Conservation (phyloP, 2,329 filamentous ascomycete genomes). For the Talaromyces sp. region DNA sequence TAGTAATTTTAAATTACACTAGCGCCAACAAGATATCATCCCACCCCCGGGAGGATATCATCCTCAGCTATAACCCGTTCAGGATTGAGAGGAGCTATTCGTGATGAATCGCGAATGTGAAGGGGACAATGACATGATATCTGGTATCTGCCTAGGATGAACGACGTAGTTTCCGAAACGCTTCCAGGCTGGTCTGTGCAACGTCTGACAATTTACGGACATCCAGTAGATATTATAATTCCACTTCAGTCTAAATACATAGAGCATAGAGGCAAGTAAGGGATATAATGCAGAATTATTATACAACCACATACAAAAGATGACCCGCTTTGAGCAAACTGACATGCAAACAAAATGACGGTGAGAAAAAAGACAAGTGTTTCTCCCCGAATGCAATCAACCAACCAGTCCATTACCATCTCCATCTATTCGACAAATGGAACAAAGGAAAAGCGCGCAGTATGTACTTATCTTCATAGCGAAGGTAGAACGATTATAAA, state of each 20-base stretch:
- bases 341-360: background rate
- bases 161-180: background rate
- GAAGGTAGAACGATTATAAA: background rate
- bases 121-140: background rate
- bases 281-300: background rate
- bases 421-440: background rate
- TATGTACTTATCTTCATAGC: background rate
- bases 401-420: background rate
- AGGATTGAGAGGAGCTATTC: no score
- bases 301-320: slow-evolving; percentile 1
- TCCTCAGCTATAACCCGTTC: no score
- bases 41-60: no score
- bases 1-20: no score
- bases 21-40: no score
- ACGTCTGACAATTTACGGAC: background rate
- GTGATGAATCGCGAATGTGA: background rate
- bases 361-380: background rate
- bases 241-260: background rate
- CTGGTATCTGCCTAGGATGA: background rate
- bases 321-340: background rate
- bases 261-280: background rate
- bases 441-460: background rate
- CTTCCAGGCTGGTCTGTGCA: background rate
- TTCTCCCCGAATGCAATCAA: background rate
- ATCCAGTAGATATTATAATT: background rate